Conservation (phyloP, 345 rosid species). For the Microthlaspi erraticum region DNA sequence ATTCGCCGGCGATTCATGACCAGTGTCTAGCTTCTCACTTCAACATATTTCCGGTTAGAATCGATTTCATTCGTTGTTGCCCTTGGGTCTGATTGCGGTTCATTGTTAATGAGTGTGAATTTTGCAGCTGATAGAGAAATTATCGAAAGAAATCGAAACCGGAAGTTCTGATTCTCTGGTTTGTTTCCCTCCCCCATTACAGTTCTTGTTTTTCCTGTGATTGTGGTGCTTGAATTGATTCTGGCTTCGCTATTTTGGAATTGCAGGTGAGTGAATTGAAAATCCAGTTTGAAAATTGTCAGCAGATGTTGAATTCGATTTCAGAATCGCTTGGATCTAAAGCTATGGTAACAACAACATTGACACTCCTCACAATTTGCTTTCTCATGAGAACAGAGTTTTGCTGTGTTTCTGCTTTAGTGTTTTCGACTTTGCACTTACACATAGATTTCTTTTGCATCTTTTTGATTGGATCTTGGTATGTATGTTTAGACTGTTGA, state of each 20-base stretch:
- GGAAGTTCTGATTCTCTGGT: conserved; percentile 76
- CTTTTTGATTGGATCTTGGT: conserved; percentile 13
- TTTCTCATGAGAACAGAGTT: not conserved
- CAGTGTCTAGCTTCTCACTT: conserved; percentile 74
- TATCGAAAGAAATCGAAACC: conserved; percentile 64
- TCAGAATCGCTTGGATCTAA: conserved; percentile 59
- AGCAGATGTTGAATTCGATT: conserved; percentile 72
- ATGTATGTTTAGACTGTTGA: conserved; percentile 62
- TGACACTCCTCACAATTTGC: not conserved
- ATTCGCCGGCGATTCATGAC: conserved; percentile 51
- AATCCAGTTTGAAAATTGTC: conserved; percentile 76
- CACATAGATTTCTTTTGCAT: conserved; percentile 5
- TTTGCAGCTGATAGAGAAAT: conserved; percentile 63
- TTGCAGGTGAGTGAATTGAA: conserved; percentile 59
- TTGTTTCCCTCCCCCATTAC: not conserved
- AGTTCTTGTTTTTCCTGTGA: not conserved
- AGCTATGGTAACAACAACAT: conserved; percentile 61
- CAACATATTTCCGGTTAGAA: conserved; percentile 58
- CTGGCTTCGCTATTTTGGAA: not conserved
- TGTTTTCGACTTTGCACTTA: not conserved
- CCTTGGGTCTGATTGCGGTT: not conserved
- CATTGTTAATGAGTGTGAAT: not conserved
- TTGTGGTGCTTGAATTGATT: not conserved
- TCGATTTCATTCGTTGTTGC: not conserved
- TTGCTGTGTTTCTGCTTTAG: conserved; percentile 1